Conservation (phyloP, 768 basidiomycete species). For the Neoboletus subvelutipes region DNA sequence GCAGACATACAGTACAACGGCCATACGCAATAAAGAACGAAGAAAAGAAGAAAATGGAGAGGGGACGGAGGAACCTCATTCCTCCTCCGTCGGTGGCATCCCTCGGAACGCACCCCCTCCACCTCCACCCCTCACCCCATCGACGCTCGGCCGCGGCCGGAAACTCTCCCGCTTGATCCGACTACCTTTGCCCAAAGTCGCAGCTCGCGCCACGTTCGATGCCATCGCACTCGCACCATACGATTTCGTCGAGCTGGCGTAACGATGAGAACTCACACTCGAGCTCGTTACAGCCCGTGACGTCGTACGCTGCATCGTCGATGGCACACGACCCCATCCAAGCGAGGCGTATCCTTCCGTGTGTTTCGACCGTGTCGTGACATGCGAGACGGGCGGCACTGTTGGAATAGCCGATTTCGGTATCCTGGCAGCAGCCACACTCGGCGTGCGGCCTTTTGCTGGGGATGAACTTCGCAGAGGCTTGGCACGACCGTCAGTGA, state of each 20-base stretch:
- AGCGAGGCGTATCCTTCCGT: constrained; percentile 26
- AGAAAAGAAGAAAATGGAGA: background rate
- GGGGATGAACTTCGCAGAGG: constrained; percentile 25
- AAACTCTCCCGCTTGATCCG: constrained; percentile 74
- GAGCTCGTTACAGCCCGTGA: constrained; percentile 21
- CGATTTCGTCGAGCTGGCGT: constrained; percentile 12
- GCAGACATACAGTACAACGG: constrained; percentile 3
- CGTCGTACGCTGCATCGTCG: constrained; percentile 30
- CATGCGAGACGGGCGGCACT: constrained; percentile 7
- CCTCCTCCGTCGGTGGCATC: constrained; percentile 30
- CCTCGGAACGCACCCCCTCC: constrained; percentile 16
- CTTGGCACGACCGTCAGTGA: constrained; percentile 41
- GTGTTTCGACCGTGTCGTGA: constrained; percentile 29
- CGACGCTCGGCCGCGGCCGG: constrained; percentile 75
- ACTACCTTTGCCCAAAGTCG: constrained; percentile 43
- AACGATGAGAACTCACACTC: constrained; percentile 10
- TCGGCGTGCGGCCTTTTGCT: constrained; percentile 30
- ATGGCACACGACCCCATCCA: constrained; percentile 38
- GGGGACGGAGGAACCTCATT: constrained; percentile 7
- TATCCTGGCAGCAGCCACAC: constrained; percentile 17
- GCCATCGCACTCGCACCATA: constrained; percentile 11
- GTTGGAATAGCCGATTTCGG: constrained; percentile 11
- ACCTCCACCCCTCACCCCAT: constrained; percentile 32
- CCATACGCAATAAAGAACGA: background rate
- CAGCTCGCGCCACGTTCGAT: constrained; percentile 11